Base-by-base conservation (phyloP, 371 early-diverging fungal genomes). In the Amoeboradix gromovi region DNA sequence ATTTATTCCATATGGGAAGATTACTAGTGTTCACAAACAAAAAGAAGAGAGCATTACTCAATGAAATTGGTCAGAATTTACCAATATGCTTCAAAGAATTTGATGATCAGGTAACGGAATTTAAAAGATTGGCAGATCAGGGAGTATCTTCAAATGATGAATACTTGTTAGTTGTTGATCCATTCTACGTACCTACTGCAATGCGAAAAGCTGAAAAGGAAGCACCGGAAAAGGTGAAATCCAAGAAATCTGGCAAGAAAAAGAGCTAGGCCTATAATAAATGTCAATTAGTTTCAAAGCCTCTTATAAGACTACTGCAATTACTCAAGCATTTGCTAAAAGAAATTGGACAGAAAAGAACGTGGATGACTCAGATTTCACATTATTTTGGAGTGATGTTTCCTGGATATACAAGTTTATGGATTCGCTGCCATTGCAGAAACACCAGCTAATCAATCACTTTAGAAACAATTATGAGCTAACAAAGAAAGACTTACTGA, bases 401-500 rank as follows among this genome's bases (percentile, higher is more conserved):
- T 80, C 80, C 69, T 82, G 82, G 82, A 76, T 82, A 1, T 80
- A 81, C 70, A 80, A 82, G 71, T 77, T 73, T 66, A 80, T 80
- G 69, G 81, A 82, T 70, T 76, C 78, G 67, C 73, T 78, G 31
- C 79, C 79, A 68, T 73, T 82, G 29, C 74, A 74, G 12, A 81
- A 82, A 30, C 69, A 76, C 30, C 82, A 82, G 71, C 70, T 75
- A 29, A 81, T 82, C 69, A 82, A 82, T 70, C 82, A 82, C 67
- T 82, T 80, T 68, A 71, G 81, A 66, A 82, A 82, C 70, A 81
- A 82, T 71, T 82, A 82, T 69, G 82, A 82, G 80, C 73, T 82
- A 29, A 82, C 82, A 28, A 74, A 81, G 30, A 82, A 82, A 70
- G 82, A 82, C 71, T 75, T 82, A 27, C 75, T 82, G 0, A 80